Percentiles rank a stretch among this genome's conserved stretches.
Conservation (phyloP, 306 rosid genomes). For the Argentina anserina region DNA sequence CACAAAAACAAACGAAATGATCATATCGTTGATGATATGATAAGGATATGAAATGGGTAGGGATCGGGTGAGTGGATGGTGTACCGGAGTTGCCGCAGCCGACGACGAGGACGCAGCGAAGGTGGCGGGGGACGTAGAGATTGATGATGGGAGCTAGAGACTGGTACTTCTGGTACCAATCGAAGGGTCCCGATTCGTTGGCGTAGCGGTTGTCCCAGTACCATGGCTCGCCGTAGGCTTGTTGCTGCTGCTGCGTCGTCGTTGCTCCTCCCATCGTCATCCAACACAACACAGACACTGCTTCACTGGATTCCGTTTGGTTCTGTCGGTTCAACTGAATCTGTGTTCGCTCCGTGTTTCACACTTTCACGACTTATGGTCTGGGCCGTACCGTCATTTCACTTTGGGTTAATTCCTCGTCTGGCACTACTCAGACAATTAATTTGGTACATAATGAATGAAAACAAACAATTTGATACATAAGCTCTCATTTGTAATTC, state of each 20-base stretch:
- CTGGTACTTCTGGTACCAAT: conserved; percentile 85
- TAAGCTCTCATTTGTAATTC: too few species aligned
- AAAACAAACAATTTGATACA: too few species aligned
- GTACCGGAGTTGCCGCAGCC: conserved; percentile 86
- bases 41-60: neutral
- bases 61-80: conserved; percentile 1
- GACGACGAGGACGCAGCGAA: conserved; percentile 50
- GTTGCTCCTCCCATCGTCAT: conserved; percentile 28
- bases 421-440: too few species aligned
- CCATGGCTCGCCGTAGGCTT: conserved; percentile 83
- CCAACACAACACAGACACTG: too few species aligned
- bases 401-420: too few species aligned
- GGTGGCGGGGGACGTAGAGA: conserved; percentile 48
- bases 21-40: neutral
- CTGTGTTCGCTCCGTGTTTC: too few species aligned
- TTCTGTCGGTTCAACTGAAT: too few species aligned
- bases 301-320: too few species aligned
- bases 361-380: too few species aligned
- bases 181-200: conserved; percentile 61
- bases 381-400: too few species aligned
- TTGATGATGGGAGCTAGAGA: conserved; percentile 64
- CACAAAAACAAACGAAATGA: neutral
- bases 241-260: conserved; percentile 48
- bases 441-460: too few species aligned
- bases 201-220: conserved; percentile 87